Conservation (phyloP, 306 rosid genomes). For the Prunus mongolica region DNA sequence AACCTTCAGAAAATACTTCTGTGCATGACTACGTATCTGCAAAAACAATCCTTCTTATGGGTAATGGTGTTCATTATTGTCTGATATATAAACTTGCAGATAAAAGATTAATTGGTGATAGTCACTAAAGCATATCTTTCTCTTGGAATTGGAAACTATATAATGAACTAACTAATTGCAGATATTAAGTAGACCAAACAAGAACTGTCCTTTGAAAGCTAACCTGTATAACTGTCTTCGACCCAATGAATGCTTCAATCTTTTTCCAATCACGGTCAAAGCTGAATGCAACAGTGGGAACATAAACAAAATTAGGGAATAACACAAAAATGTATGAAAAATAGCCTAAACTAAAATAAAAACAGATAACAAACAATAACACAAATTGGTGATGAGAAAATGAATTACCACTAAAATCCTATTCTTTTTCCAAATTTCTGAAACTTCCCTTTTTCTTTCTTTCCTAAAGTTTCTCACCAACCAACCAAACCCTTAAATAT, state of each 20-base stretch:
- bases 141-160: background rate
- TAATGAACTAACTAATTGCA: background rate
- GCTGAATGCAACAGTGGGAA: constrained; percentile 33
- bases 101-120: background rate
- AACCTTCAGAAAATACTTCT: constrained; percentile 90
- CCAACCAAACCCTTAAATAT: background rate
- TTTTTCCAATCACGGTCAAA: constrained; percentile 99
- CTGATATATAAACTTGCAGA: background rate
- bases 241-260: constrained; percentile 95
- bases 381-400: background rate
- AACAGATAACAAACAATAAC: background rate
- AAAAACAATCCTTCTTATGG: background rate
- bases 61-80: background rate
- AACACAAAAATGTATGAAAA: background rate
- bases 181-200: too few relatives aligned
- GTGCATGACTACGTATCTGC: constrained; percentile 97
- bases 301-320: constrained; percentile 2
- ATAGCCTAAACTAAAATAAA: background rate
- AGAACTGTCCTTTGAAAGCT: background rate
- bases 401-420: background rate
- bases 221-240: constrained; percentile 97
- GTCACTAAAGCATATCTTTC: background rate
- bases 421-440: background rate
- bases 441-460: background rate
- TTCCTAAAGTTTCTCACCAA: background rate